Base-by-base conservation (phyloP, 2,329 filamentous ascomycete genomes). In the Volutella citrinella region DNA sequence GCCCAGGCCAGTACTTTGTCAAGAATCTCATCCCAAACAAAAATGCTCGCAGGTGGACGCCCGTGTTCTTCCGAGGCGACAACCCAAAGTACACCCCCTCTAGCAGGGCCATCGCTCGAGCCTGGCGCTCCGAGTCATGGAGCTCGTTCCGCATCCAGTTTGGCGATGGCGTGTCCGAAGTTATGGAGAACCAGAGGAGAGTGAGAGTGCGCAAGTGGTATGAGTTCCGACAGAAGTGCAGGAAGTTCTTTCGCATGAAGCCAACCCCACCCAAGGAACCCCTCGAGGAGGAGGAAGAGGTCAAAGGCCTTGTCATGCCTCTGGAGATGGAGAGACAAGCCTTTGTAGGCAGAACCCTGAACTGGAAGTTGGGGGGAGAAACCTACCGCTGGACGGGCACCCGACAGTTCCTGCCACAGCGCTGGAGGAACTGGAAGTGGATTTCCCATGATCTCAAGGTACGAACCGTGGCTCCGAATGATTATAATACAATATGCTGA, bases 1-100 rank as follows among this genome's bases (percentile, higher is more conserved):
- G 35, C 10, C 17, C 26, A 1, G 45, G 32, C 10, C 19, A 38
- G 3, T 43, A 47, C 23, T 47, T 43, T 17, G 17, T 47, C 11
- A 16, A 27, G 14, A 47, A 47, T 23, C 45, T 42, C 12, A 28
- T 47, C 10, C 45, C 42, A 4, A 39, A 47, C 16, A 47, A 45
- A 17, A 42, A 41, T 25, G 22, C 34, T 4, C 19, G 32, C 32
- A 16, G 25, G 17, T 47, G 42, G 45, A 43, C 34, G 10, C 45
- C 45, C 7, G 16, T 47, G 10, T 36, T 47, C 7, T 43, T 40
- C 31, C 32, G 30, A 11, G 45, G 42, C 14, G 45, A 45, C 20
- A 47, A 45, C 19, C 45, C 45, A 13, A 47, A 45, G 28, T 45
- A 47, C 34, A 34, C 29, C 9, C 27, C 28, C 10, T 20, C 27